phyloP scores from a whole-genome alignment of 2,329 filamentous ascomycete species.

The Clonostachys chloroleuca region DNA sequence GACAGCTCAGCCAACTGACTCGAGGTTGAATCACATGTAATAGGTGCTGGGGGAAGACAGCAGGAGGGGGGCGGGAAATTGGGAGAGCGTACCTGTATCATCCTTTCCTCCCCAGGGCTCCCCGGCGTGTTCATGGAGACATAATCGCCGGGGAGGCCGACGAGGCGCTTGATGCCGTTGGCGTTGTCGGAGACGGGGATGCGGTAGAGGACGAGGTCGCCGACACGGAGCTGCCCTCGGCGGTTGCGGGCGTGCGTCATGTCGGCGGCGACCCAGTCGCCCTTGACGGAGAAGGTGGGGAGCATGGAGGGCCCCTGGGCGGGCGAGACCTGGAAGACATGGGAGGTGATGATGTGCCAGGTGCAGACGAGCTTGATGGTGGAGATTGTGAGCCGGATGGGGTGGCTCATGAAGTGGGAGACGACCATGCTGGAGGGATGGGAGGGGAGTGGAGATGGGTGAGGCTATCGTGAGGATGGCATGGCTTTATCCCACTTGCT shows the following conservation, averaged over 20 bases:
- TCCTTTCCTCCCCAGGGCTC: constrained; percentile 34
- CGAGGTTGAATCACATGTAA: not conserved
- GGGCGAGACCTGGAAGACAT: constrained; percentile 56
- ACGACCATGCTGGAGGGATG: not conserved
- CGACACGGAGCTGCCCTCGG: constrained; percentile 63
- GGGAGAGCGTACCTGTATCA: constrained; percentile 61
- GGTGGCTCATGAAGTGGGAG: constrained; percentile 27
- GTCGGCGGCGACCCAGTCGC: constrained; percentile 66
- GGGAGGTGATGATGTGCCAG: constrained; percentile 11
- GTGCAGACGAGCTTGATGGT: constrained; percentile 16
- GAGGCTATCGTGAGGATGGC: too few relatives aligned
- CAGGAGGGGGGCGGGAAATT: too few relatives aligned
- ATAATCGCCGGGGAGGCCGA: constrained; percentile 73
- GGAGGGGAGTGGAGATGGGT: too few relatives aligned
- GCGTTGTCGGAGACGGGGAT: constrained; percentile 63
- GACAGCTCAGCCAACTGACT: not conserved
- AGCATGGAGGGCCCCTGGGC: constrained; percentile 82
- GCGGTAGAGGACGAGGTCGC: constrained; percentile 77
- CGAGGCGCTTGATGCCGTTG: constrained; percentile 72
- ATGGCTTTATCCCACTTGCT: too few relatives aligned
- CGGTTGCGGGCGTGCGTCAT: constrained; percentile 66
- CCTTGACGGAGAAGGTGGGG: constrained; percentile 68
- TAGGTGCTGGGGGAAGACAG: not conserved
- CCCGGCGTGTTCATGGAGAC: constrained; percentile 62
- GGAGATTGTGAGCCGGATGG: constrained; percentile 25